Evolutionary conservation across 2,329 filamentous ascomycete genomes (phyloP), one percentile per base, ranked within the genome.

Genomic region (Lizonia empirigonia): DNA sequence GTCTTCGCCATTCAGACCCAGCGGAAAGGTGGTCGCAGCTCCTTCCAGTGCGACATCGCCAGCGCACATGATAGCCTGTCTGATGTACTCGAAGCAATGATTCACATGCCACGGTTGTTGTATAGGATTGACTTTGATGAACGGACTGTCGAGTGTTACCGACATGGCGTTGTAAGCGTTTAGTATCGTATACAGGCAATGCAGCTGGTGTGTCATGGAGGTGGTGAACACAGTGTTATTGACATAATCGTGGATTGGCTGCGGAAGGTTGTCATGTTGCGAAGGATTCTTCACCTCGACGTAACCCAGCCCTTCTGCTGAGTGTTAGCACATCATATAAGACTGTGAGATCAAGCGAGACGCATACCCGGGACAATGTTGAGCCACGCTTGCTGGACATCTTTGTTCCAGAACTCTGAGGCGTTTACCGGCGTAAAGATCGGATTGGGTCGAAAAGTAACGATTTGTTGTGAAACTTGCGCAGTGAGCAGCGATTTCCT

Each of bases 61-160:
- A 3, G 64, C 57, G 46, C 69, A 71, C 68, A 70, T 70, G 22
- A 71, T 62, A 1, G 64, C 65, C 39, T 71, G 69, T 15, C 68
- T 44, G 16, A 71, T 60, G 45, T 71, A 70, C 20, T 70, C 68
- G 44, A 69, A 71, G 53, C 68, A 70, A 50, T 71, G 69, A 37
- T 65, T 70, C 22, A 71, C 59, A 24, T 70, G 69, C 69, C 69
- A 71, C 4, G 67, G 61, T 58, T 68, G 65, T 22, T 69, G 63
- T 27, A 70, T 60, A 1, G 60, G 50, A 15, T 60, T 20, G 35
- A 35, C 27, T 18, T 48, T 54, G 3, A 50, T 12, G 5, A 50
- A 38, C 4, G 58, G 45, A 6, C 41, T 48, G 13, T 51, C 50
- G 1, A 59, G 44, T 4, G 47, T 55, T 3, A 66, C 29, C 22